Base-by-base conservation (phyloP, 2,329 filamentous ascomycete species). In the Diplodia sapinea region DNA sequence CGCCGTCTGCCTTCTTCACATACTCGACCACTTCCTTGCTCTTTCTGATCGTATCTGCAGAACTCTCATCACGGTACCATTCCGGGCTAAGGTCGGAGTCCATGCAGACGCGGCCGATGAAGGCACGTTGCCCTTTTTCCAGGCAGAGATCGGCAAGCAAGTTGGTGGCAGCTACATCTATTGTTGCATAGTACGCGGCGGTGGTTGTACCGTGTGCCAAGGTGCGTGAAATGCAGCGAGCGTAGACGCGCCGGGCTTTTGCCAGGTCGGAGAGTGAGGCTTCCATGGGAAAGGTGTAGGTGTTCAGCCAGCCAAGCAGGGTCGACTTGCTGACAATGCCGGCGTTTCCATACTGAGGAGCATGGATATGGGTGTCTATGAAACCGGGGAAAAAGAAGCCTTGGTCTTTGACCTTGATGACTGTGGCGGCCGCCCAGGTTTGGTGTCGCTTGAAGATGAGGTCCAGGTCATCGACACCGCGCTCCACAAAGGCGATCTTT, bases 101-200 rank as follows among this genome's bases (percentile, higher is more conserved):
- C 95, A 99, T 98, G 82, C 94, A 97, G n/a, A 96, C 92, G 50
- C 95, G 86, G 38, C 95, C 95, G 50, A 99, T 87, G 71, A 98
- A 91, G 7, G 95, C 95, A 65, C 95, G 86, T 80, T 99, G 95
- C 54, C 95, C 95, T 31, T 87, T 82, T 0, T 81, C 76, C n/a
- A 92, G 84, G 74, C 94, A 97, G 20, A 97, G 86, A 70, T 92
- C 88, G 0, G 94, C 91, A 6, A 99, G 89, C 8, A 97, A 85
- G 76, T 97, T 97, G n/a, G 95, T 99, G 1, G 93, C 88, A 0
- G 87, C 84, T 1, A 96, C 91, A 77, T 96, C 89, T 70, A 93
- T 88, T 31, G 95, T 98, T 68, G 94, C 94, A 78, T 91, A 98
- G 84, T 98, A 98, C n/a, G 92, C 88, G 6, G 93, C 93, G 12